Conservation (phyloP, 345 rosid genomes). For the Eucalyptus paniculata region DNA sequence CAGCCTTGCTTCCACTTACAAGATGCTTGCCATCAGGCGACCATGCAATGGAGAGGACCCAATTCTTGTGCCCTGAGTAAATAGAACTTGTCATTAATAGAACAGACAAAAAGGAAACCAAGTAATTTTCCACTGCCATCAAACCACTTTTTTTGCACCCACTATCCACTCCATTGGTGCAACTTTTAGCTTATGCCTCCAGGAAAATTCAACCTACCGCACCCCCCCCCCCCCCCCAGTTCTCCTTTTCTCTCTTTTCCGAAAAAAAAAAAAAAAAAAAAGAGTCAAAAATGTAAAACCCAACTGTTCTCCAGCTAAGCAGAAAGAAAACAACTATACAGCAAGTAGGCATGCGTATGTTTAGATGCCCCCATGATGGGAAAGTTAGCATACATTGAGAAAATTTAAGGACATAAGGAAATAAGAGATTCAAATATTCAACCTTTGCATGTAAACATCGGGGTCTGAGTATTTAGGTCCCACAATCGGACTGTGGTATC, state of each 20-base stretch:
- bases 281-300: neutral
- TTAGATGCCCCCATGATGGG: neutral
- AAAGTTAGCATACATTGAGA: neutral
- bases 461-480: slow-evolving; percentile 93
- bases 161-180: neutral
- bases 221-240: neutral
- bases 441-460: slow-evolving; percentile 91
- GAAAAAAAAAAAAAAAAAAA: neutral
- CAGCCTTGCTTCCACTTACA: slow-evolving; percentile 84
- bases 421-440: neutral
- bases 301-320: neutral
- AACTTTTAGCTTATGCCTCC: neutral
- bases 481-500: slow-evolving; percentile 92
- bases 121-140: neutral
- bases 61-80: slow-evolving; percentile 83
- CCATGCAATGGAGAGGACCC: slow-evolving; percentile 96
- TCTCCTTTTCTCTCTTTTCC: too few relatives aligned
- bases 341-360: neutral
- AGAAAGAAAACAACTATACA: neutral
- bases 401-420: neutral
- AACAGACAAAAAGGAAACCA: neutral
- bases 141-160: neutral
- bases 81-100: neutral
- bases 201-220: neutral
- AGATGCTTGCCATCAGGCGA: slow-evolving; percentile 91